Conservation (phyloP, 768 basidiomycete species). For the Pulveroboletus sp. region DNA sequence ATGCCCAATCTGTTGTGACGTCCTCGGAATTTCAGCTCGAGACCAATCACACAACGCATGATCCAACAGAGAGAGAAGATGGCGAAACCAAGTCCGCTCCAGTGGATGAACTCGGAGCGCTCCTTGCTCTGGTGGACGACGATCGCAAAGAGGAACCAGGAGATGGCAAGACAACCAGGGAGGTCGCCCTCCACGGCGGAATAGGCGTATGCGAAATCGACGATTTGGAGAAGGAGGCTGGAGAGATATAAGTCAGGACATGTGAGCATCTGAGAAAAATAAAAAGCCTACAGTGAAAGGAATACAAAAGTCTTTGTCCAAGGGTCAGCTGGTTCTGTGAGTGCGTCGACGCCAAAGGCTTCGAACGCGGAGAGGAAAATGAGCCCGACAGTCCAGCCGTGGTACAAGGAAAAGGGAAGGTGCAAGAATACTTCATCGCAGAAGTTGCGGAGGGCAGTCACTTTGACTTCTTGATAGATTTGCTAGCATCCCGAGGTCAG, state of each 20-base stretch:
- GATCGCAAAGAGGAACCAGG: constrained; percentile 64
- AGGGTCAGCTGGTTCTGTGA: constrained; percentile 46
- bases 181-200: constrained; percentile 61
- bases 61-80: constrained; percentile 63
- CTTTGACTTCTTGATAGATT: constrained; percentile 66
- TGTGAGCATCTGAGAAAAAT: background rate
- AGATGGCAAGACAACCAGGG: constrained; percentile 62
- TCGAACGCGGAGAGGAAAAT: constrained; percentile 55
- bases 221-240: constrained; percentile 54
- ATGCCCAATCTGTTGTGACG: constrained; percentile 32
- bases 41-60: constrained; percentile 48
- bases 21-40: constrained; percentile 33
- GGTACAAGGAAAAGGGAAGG: constrained; percentile 68
- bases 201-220: constrained; percentile 63
- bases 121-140: constrained; percentile 47
- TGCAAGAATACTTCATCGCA: constrained; percentile 65
- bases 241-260: background rate
- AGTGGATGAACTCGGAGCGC: constrained; percentile 56
- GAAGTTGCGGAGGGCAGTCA: constrained; percentile 43
- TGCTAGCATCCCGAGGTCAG: constrained; percentile 32
- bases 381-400: constrained; percentile 55
- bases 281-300: constrained; percentile 42
- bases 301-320: constrained; percentile 65
- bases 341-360: constrained; percentile 57
- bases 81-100: constrained; percentile 61